Percentiles rank a stretch among this genome's conserved stretches.
phyloP scores from a whole-genome alignment of 768 basidiomycete species.

The Russula abietina region DNA sequence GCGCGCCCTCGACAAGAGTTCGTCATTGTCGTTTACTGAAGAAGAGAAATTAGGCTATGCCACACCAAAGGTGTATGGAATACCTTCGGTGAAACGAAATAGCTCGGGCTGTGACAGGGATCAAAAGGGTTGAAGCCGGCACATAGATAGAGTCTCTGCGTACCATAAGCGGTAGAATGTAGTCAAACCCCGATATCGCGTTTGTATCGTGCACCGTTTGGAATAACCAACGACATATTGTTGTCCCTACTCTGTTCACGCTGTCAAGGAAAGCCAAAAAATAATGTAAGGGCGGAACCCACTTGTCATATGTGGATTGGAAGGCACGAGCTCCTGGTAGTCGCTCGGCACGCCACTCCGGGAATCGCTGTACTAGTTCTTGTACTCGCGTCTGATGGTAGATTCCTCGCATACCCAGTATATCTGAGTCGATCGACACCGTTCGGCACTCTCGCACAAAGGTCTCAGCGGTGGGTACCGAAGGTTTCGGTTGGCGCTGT shows the following conservation, averaged over 20 bases:
- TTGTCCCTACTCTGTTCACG: constrained; percentile 48
- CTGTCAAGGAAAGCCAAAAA: not conserved
- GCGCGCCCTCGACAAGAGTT: constrained; percentile 58
- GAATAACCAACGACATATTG: constrained; percentile 73
- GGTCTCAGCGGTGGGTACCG: constrained; percentile 51
- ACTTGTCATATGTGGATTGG: constrained; percentile 83
- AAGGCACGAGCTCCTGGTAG: constrained; percentile 71
- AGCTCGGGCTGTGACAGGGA: constrained; percentile 52
- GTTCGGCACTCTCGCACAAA: constrained; percentile 65
- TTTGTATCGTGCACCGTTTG: constrained; percentile 70
- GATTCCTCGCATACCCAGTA: constrained; percentile 65
- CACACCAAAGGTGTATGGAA: not conserved
- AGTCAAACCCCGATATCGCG: constrained; percentile 71
- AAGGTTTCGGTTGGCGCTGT: constrained; percentile 62
- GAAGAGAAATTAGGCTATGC: not conserved
- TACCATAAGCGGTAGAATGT: constrained; percentile 77
- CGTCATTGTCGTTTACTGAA: constrained; percentile 67
- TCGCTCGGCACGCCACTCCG: constrained; percentile 63
- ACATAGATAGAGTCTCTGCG: constrained; percentile 26
- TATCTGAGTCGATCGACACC: constrained; percentile 52
- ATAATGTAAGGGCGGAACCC: constrained; percentile 24
- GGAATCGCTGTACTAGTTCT: constrained; percentile 58
- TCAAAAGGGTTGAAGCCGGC: constrained; percentile 9
- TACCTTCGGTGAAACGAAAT: constrained; percentile 69
- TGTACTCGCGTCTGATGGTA: constrained; percentile 56